Conservation (phyloP, 2,329 filamentous ascomycete species). For the Monosporascus ibericus region DNA sequence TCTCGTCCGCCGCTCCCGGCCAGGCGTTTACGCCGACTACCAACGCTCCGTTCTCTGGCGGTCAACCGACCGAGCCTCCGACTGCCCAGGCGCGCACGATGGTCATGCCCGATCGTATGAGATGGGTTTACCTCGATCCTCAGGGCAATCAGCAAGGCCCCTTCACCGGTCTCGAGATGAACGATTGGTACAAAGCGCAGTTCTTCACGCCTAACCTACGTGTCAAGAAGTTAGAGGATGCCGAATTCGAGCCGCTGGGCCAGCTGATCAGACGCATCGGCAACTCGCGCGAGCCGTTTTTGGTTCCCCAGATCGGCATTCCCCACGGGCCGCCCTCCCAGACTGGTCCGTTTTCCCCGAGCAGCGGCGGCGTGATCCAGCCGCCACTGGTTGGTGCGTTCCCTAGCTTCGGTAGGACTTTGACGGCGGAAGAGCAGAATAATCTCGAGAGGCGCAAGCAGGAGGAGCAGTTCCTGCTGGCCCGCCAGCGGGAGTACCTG, state of each 20-base stretch:
- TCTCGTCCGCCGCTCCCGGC: constrained; percentile 21
- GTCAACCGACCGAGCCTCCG: constrained; percentile 41
- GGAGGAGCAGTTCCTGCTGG: constrained; percentile 95
- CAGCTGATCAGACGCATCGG: constrained; percentile 93
- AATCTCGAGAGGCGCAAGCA: constrained; percentile 94
- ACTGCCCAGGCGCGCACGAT: constrained; percentile 74
- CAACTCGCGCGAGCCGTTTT: constrained; percentile 93
- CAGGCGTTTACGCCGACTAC: constrained; percentile 25
- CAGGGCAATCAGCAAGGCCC: constrained; percentile 89
- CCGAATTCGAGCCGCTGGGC: constrained; percentile 89
- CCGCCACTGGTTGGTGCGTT: constrained; percentile 92
- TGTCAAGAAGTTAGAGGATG: constrained; percentile 90
- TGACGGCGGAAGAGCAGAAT: constrained; percentile 97
- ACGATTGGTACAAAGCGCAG: constrained; percentile 98
- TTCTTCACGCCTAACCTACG: constrained; percentile 94
- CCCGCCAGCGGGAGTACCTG: constrained; percentile 88
- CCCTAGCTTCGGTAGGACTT: constrained; percentile 90
- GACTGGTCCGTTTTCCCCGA: constrained; percentile 41
- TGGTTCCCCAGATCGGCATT: constrained; percentile 95
- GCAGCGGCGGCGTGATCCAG: constrained; percentile 56
- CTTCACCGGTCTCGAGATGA: constrained; percentile 96
- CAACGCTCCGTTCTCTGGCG: constrained; percentile 28
- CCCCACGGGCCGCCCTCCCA: constrained; percentile 70
- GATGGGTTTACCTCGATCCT: constrained; percentile 96
- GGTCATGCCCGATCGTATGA: constrained; percentile 99